These are phyloP conservation scores for Oryza rufipogon DNA, from an alignment of 176 grass and related monocot species.

Conservation along the genomic window DNA sequence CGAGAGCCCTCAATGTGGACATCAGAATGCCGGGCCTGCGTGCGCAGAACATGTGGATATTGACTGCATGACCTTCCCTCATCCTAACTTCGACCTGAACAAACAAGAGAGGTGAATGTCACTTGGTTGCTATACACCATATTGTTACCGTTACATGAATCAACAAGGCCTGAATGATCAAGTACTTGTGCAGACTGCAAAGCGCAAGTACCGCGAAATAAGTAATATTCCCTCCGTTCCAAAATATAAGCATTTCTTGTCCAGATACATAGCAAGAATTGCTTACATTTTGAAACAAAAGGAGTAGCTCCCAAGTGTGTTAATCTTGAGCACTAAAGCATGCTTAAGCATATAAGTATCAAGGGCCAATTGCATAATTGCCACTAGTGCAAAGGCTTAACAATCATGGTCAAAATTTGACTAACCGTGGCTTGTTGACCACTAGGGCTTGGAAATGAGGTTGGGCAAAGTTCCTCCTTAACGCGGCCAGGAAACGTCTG, in stretches of 20 bases:
- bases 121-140: neutral
- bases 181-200: neutral
- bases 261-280: no score
- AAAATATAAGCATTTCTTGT: no score
- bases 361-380: neutral
- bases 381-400: neutral
- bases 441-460: slow-evolving; percentile 57
- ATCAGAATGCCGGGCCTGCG: slow-evolving; percentile 63
- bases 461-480: slow-evolving; percentile 71
- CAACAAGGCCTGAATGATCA: slow-evolving; percentile 3
- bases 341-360: neutral
- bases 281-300: no score
- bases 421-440: slow-evolving; percentile 69
- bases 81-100: slow-evolving; percentile 77
- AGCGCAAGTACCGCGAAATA: neutral
- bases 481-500: slow-evolving; percentile 55
- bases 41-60: slow-evolving; percentile 94
- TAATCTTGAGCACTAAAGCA: neutral
- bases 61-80: slow-evolving; percentile 67
- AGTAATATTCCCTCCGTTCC: no score
- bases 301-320: neutral
- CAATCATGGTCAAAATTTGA: slow-evolving; percentile 29
- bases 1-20: slow-evolving; percentile 71
- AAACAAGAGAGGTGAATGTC: neutral
- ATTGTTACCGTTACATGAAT: neutral